Base-by-base conservation (phyloP, 2,329 filamentous ascomycete species). In the Ophiostoma triangulosporum region DNA sequence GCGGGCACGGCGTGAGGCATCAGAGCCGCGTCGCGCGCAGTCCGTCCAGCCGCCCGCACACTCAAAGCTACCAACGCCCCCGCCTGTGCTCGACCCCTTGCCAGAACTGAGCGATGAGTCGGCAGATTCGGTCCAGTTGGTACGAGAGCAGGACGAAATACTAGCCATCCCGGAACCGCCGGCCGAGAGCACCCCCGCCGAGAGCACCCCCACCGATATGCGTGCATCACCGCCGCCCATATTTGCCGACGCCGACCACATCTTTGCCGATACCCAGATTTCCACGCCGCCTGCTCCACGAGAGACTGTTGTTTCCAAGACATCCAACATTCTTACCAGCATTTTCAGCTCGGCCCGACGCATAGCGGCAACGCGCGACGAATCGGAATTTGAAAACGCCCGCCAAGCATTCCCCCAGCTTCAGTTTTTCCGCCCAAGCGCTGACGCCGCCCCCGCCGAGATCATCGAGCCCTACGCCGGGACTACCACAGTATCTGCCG, bases 251-350 rank as follows among this genome's bases (percentile, higher is more conserved):
- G 70, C 72, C 52, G 67, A 64, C 49, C 56, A 55, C 17, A 46
- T 72, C 6, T 72, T 65, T 56, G 51, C 57, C 2, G 56, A 64
- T 31, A 66, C 68, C 27, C 58, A 57, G n/a, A 53, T 73, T 52
- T 56, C 61, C 53, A 56, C 65, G 49, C 60, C 61, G 2, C 20
- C 57, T 32, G 48, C 52, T 8, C 27, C 51, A 6, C 38, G 52
- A 5, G 15, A 29, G 49, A 22, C 51, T 46, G 51, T 58, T 26
- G 40, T 56, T 3, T 32, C 57, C 12, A 46, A 48, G 24, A 56
- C 57, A 1, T 58, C 57, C 38, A 57, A 50, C 50, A 45, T 56
- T 11, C 50, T 60, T 24, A 54, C 56, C 6, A 58, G 38, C 22
- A 48, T 60, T 3, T 54, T 60, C 33, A 54, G 57, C 51, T 60